Conservation (phyloP, 106 monocot genomes). For the Apostasia ramifera region DNA sequence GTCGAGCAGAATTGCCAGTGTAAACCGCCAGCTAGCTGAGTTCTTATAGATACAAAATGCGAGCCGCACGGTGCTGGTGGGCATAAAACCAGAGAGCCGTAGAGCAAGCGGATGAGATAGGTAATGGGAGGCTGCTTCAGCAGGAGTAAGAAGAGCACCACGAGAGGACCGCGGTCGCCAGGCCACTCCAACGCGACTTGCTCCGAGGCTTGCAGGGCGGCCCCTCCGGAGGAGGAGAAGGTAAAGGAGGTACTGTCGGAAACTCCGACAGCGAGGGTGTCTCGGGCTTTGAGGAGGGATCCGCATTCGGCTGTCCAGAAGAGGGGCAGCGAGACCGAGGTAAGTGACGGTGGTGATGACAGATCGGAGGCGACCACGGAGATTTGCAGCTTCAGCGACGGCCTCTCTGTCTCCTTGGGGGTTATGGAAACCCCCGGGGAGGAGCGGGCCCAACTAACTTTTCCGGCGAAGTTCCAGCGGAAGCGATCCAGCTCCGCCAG, state of each 20-base stretch:
- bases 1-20: too few relatives aligned
- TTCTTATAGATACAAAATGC: not conserved
- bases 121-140: too few relatives aligned
- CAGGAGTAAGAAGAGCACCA: too few relatives aligned
- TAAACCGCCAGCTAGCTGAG: not conserved
- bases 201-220: too few relatives aligned
- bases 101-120: too few relatives aligned
- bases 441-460: not conserved
- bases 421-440: not conserved
- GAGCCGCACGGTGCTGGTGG: not conserved
- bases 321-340: not conserved
- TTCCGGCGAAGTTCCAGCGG: conserved; percentile 4
- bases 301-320: not conserved
- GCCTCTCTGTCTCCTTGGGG: not conserved
- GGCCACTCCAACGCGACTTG: too few relatives aligned
- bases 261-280: not conserved
- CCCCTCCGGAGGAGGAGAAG: conserved; percentile 1
- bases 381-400: conserved; percentile 4
- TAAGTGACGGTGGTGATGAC: not conserved
- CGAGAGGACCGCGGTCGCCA: too few relatives aligned
- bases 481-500: conserved; percentile 3
- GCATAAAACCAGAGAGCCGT: too few relatives aligned
- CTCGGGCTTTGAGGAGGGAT: not conserved
- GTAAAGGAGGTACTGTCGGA: conserved; percentile 11
- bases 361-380: conserved; percentile 2